Percentiles rank a stretch among this genome's conserved stretches.
Evolutionary conservation across 2,329 filamentous ascomycete genomes (phyloP).

Genomic region (Teratosphaeria destructans): DNA sequence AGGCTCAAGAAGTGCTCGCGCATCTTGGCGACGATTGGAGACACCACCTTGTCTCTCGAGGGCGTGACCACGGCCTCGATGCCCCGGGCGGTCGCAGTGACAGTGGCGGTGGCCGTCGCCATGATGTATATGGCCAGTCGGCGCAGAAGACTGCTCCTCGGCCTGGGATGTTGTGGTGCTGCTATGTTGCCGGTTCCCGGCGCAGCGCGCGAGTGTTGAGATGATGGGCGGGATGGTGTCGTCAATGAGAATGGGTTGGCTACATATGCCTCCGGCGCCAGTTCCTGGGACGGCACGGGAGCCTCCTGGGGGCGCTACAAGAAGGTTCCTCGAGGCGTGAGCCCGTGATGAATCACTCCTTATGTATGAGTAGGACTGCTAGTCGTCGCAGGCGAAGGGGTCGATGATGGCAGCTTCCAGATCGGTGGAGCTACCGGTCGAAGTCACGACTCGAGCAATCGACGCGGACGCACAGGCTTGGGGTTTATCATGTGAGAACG

Average conservation of each 20-base stretch:
- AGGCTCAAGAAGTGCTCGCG: conserved; percentile 10
- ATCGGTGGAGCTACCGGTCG: no score
- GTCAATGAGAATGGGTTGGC: background rate
- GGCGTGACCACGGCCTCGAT: background rate
- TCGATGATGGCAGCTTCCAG: no score
- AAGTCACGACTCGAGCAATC: no score
- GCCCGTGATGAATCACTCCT: no score
- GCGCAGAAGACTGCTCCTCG: background rate
- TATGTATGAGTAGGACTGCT: no score
- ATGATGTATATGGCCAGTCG: conserved; percentile 1
- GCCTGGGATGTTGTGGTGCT: background rate
- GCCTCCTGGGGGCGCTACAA: background rate
- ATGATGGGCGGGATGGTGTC: background rate
- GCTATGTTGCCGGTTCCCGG: background rate
- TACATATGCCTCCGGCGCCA: background rate
- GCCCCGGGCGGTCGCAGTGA: background rate
- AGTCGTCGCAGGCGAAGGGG: background rate
- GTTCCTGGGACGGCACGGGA: background rate
- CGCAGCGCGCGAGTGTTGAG: background rate
- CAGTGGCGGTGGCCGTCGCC: background rate
- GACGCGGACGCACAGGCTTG: background rate
- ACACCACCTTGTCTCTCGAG: background rate
- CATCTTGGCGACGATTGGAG: conserved; percentile 8
- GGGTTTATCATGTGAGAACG: background rate
- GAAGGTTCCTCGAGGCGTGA: background rate